phyloP scores from a whole-genome alignment of 139 green algal genomes.

The Eudorina sp. region DNA sequence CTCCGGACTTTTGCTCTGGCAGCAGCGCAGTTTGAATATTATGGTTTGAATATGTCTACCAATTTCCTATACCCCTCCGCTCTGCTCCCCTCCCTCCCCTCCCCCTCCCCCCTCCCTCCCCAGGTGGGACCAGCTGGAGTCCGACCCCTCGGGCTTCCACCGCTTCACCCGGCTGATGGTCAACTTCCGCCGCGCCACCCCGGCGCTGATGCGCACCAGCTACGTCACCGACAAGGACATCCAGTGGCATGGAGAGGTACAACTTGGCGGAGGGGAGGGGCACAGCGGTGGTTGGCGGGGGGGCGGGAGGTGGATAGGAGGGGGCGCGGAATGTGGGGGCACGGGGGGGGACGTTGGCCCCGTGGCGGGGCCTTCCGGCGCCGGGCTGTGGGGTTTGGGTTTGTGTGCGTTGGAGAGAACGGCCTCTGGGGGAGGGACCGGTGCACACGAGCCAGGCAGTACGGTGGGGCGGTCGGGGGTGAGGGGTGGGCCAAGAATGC shows the following conservation, averaged over 20 bases:
- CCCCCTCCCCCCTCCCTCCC: background rate
- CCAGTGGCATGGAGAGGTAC: conserved; percentile 88
- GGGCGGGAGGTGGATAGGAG: background rate
- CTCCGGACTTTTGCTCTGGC: no score
- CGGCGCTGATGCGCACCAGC: conserved; percentile 72
- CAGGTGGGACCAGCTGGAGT: conserved; percentile 78
- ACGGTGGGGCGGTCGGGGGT: no score
- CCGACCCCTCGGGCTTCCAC: conserved; percentile 76
- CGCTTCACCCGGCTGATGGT: conserved; percentile 87
- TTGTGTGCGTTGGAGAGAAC: no score
- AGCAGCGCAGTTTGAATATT: no score
- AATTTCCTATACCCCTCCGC: background rate
- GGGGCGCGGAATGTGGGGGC: background rate
- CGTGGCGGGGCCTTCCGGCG: no score
- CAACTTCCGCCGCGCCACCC: conserved; percentile 52
- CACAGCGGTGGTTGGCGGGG: background rate
- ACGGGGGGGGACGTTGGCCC: no score
- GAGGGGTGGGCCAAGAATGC: no score
- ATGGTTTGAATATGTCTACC: no score
- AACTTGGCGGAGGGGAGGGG: background rate
- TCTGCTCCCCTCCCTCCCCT: conserved; percentile 18
- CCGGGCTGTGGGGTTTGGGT: no score
- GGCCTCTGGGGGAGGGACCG: no score
- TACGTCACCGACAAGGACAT: conserved; percentile 81
- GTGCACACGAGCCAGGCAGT: no score